Conservation (phyloP, 116 monocot genomes). For the Dioscorea cayenensis region DNA sequence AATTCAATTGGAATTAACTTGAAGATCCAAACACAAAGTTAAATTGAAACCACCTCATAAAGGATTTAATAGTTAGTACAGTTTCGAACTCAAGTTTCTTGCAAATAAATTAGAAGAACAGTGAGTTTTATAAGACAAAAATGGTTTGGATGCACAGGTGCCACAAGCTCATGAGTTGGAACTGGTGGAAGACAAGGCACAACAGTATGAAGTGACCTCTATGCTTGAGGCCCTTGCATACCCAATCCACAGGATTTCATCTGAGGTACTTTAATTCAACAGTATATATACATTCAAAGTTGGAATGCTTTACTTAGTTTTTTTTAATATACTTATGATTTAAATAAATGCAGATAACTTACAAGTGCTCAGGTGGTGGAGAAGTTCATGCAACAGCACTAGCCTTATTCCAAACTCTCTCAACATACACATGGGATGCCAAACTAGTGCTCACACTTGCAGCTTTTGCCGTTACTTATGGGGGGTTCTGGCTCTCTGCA, state of each 20-base stretch:
- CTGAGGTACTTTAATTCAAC: constrained; percentile 34
- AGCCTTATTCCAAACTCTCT: constrained; percentile 33
- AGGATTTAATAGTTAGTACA: too few relatives aligned
- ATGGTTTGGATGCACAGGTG: constrained; percentile 12
- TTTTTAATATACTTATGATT: not conserved
- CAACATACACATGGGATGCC: constrained; percentile 68
- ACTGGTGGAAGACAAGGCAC: constrained; percentile 21
- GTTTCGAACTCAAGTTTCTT: too few relatives aligned
- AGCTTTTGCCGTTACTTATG: constrained; percentile 62
- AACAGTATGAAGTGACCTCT: constrained; percentile 1
- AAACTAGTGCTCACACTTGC: constrained; percentile 65
- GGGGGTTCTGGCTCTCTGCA: constrained; percentile 65
- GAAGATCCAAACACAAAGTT: too few relatives aligned
- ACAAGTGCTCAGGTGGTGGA: constrained; percentile 43
- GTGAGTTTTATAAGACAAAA: not conserved
- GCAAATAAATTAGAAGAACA: too few relatives aligned
- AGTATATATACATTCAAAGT: not conserved
- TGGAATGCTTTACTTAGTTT: too few relatives aligned
- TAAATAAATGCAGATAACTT: constrained; percentile 35
- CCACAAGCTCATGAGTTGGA: constrained; percentile 20
- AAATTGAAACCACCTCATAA: too few relatives aligned
- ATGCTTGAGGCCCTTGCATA: constrained; percentile 56
- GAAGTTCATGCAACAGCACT: constrained; percentile 56
- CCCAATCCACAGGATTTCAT: constrained; percentile 49
- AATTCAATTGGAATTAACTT: too few relatives aligned